Conservation (phyloP, 495 filamentous ascomycete genomes). For the Penicillium crystallinum region DNA sequence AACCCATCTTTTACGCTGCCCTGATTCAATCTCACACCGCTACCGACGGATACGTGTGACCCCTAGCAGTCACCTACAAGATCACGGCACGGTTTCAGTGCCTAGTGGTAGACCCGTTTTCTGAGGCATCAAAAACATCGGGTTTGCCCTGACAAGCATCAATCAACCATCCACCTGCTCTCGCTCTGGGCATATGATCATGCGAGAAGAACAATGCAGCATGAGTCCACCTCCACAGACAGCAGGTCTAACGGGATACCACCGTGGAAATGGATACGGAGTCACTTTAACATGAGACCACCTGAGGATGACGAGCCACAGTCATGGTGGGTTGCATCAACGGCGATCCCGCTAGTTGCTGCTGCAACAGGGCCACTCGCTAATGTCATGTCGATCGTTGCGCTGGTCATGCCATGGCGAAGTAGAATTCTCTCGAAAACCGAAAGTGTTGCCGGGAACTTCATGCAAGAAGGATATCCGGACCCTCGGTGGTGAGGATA, state of each 20-base stretch:
- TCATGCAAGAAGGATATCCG: conserved; percentile 34
- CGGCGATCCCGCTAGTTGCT: conserved; percentile 67
- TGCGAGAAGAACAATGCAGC: conserved; percentile 15
- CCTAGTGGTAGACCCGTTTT: background rate
- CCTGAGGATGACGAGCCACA: conserved; percentile 47
- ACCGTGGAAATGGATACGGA: conserved; percentile 15
- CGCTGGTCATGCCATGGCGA: conserved; percentile 64
- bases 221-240: conserved; percentile 14
- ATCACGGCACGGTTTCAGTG: background rate
- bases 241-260: conserved; percentile 1
- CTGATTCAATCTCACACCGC: background rate
- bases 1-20: background rate
- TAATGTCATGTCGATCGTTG: conserved; percentile 71
- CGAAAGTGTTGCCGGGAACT: conserved; percentile 28
- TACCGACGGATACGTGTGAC: background rate
- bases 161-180: background rate
- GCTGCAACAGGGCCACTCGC: conserved; percentile 68
- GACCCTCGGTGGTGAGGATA: conserved; percentile 51
- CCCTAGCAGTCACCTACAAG: background rate
- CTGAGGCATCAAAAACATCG: no score
- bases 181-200: background rate
- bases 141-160: background rate
- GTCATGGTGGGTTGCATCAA: conserved; percentile 77
- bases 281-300: conserved; percentile 37
- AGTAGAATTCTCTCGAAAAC: conserved; percentile 31